phyloP scores from a whole-genome alignment of 108 stramenopile species.

The Pseudonitzschia multistriata region DNA sequence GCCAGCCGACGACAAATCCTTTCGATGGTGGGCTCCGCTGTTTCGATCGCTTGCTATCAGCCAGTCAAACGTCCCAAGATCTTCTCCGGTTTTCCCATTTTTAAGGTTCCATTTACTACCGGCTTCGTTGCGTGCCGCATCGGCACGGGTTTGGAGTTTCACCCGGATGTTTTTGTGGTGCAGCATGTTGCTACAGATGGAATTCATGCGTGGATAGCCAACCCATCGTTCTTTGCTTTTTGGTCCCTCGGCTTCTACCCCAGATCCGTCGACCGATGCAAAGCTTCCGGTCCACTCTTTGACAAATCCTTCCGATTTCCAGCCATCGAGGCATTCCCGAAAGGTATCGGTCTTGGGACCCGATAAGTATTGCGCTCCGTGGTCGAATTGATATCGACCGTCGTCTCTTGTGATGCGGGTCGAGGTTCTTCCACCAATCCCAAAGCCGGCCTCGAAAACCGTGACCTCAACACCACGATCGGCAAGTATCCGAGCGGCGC shows the following conservation, averaged over 20 bases:
- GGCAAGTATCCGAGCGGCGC: constrained; percentile 29
- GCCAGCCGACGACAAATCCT: constrained; percentile 18
- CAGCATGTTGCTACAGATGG: constrained; percentile 27
- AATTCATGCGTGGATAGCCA: constrained; percentile 31
- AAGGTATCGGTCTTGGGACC: constrained; percentile 34
- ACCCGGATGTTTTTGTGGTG: constrained; percentile 24
- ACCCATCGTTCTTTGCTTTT: constrained; percentile 27
- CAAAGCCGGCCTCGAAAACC: constrained; percentile 36
- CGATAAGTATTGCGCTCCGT: constrained; percentile 34
- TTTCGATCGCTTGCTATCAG: constrained; percentile 34
- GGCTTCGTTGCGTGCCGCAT: constrained; percentile 3
- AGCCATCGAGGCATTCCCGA: constrained; percentile 16
- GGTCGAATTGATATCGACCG: constrained; percentile 28
- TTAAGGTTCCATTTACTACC: constrained; percentile 16
- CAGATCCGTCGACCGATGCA: not conserved
- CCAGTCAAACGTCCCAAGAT: constrained; percentile 36
- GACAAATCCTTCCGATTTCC: constrained; percentile 27
- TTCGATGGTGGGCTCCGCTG: constrained; percentile 19
- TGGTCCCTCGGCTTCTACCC: not conserved
- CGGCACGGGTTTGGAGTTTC: constrained; percentile 22
- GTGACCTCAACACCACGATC: constrained; percentile 26
- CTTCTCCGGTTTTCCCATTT: constrained; percentile 9
- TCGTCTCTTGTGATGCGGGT: constrained; percentile 23
- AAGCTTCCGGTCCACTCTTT: constrained; percentile 30
- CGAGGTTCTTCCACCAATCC: constrained; percentile 38